A percentile compares a stretch with the other conserved stretches of the same genome.
Evolutionary conservation across 2,329 filamentous ascomycete species (phyloP).

Genomic region (Apiospora arundinis): DNA sequence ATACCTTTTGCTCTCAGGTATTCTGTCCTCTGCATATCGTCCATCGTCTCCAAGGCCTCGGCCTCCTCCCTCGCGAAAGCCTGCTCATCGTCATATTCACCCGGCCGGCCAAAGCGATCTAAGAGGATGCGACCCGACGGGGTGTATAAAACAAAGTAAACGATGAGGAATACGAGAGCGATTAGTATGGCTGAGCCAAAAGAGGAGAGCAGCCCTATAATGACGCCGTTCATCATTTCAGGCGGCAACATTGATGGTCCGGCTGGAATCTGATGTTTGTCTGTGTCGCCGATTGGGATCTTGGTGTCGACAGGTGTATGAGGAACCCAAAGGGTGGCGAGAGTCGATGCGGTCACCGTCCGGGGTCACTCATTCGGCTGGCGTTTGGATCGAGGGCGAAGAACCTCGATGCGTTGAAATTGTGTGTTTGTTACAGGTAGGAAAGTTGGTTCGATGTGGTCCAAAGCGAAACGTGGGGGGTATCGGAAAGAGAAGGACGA

Average conservation of each 20-base stretch:
- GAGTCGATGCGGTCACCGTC: conserved; percentile 25
- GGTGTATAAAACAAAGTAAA: conserved; percentile 96
- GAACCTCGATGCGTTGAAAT: conserved; percentile 17
- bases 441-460: neutral
- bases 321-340: conserved; percentile 21
- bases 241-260: conserved; percentile 17
- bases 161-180: conserved; percentile 76
- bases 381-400: conserved; percentile 21
- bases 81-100: conserved; percentile 98
- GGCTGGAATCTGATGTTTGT: neutral
- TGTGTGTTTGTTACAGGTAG: neutral
- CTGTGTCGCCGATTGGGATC: conserved; percentile 17
- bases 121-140: conserved; percentile 87
- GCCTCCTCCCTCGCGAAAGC: conserved; percentile 93
- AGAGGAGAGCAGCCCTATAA: conserved; percentile 93
- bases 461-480: conserved; percentile 9
- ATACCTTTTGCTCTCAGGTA: conserved; percentile 95
- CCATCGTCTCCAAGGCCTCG: conserved; percentile 93
- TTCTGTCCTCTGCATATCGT: conserved; percentile 87
- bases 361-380: conserved; percentile 25
- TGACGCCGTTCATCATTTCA: conserved; percentile 69
- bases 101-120: conserved; percentile 89
- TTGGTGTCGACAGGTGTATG: conserved; percentile 2
- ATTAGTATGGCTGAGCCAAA: conserved; percentile 91
- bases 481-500: conserved; percentile 12